These are phyloP conservation scores for Cryptosporidium parvum DNA, from an alignment of 169 alveolate species.

Conservation along the genomic window DNA sequence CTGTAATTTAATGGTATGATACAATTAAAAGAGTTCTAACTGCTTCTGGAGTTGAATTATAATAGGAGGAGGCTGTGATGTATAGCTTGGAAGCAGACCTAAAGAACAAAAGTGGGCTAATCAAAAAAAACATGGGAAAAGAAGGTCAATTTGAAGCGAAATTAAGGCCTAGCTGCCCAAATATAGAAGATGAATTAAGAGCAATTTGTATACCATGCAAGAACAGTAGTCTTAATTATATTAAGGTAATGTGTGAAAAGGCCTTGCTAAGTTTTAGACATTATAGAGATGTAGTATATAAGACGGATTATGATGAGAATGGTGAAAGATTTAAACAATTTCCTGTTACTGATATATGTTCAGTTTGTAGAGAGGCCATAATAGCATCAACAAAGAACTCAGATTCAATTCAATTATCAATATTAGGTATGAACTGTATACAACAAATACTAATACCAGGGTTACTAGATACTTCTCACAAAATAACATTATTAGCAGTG, in stretches of 20 bases:
- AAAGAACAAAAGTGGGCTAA: not conserved
- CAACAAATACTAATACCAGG: slow-evolving; percentile 65
- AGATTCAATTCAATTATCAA: slow-evolving; percentile 15
- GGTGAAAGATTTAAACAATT: slow-evolving; percentile 6
- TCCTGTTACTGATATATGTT: slow-evolving; percentile 64
- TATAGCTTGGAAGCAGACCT: not conserved
- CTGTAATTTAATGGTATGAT: not conserved
- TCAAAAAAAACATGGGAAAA: not conserved
- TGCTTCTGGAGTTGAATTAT: not conserved
- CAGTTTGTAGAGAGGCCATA: slow-evolving; percentile 69
- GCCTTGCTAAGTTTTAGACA: slow-evolving; percentile 60
- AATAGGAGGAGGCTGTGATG: not conserved
- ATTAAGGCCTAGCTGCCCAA: slow-evolving; percentile 53
- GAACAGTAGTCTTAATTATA: slow-evolving; percentile 28
- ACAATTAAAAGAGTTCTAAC: not conserved
- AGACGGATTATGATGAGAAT: slow-evolving; percentile 5
- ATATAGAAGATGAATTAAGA: slow-evolving; percentile 67
- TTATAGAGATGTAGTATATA: slow-evolving; percentile 49
- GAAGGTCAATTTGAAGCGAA: not conserved
- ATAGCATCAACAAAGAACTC: slow-evolving; percentile 42
- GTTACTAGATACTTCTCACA: slow-evolving; percentile 61
- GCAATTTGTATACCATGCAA: slow-evolving; percentile 66
- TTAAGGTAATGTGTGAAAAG: slow-evolving; percentile 66
- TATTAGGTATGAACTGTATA: slow-evolving; percentile 65
- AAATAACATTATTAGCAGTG: slow-evolving; percentile 60